Evolutionary conservation across 805 yeast genomes (phyloP).

Genomic region (Torulaspora delbrueckii): DNA sequence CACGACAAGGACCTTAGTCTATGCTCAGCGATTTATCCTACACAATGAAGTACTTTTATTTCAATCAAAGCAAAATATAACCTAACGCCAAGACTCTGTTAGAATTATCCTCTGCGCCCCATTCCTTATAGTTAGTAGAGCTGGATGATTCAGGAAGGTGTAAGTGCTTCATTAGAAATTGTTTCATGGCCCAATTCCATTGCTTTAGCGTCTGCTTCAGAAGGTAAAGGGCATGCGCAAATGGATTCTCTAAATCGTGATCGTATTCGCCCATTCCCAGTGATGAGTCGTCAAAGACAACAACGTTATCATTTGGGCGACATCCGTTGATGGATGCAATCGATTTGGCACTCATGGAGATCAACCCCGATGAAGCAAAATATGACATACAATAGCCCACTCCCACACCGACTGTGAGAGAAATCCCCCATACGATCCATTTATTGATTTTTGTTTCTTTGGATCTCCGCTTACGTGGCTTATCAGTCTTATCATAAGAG

Average conservation of each 20-base stretch:
- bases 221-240: constrained; percentile 17
- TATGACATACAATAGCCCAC: constrained; percentile 30
- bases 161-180: constrained; percentile 14
- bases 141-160: constrained; percentile 8
- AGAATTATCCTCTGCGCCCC: constrained; percentile 14
- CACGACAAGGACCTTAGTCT: not conserved
- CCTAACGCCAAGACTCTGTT: constrained; percentile 19
- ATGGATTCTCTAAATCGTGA: constrained; percentile 12
- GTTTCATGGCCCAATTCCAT: constrained; percentile 18
- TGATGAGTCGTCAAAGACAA: constrained; percentile 14
- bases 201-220: constrained; percentile 20
- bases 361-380: constrained; percentile 16
- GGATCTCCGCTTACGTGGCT: constrained; percentile 5
- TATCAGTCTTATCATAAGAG: constrained; percentile 5
- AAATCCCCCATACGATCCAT: constrained; percentile 28
- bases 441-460: constrained; percentile 11
- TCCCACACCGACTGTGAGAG: constrained; percentile 32
- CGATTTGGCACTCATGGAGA: constrained; percentile 10
- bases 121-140: constrained; percentile 7
- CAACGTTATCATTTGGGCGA: constrained; percentile 6
- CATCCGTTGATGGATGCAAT: constrained; percentile 10
- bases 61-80: constrained; percentile 11
- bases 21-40: not conserved
- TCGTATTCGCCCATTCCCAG: constrained; percentile 8
- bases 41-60: not conserved